Evolutionary conservation across 2,329 filamentous ascomycete species (phyloP).

Genomic region (Alternaria angustiovoidea): DNA sequence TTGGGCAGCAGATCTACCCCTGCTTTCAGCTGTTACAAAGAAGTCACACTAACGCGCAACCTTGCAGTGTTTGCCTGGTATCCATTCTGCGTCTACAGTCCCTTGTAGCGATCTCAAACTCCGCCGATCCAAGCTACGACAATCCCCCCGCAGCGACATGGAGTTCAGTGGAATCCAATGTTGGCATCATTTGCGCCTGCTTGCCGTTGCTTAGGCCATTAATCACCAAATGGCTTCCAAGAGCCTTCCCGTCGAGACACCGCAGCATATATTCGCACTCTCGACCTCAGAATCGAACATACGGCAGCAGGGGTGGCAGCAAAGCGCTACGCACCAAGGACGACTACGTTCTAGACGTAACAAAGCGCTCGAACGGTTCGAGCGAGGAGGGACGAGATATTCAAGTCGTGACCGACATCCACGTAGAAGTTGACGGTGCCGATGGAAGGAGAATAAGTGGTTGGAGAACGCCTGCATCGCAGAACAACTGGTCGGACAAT

Average conservation of each 20-base stretch:
- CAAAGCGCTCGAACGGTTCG: conserved; percentile 8
- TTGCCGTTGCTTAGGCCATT: conserved; percentile 41
- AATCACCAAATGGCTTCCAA: conserved; percentile 33
- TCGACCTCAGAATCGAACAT: conserved; percentile 17
- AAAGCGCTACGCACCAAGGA: conserved; percentile 11
- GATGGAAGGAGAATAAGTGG: conserved; percentile 11
- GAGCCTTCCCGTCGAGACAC: conserved; percentile 29
- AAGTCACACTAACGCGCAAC: conserved; percentile 7
- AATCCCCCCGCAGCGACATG: conserved; percentile 44
- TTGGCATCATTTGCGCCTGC: conserved; percentile 48
- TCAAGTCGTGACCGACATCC: conserved; percentile 36
- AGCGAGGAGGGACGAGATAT: conserved; percentile 25
- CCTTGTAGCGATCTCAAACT: conserved; percentile 44
- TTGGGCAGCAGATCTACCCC: not conserved
- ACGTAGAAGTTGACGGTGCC: conserved; percentile 27
- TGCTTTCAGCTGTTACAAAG: not conserved
- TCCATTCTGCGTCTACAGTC: conserved; percentile 47
- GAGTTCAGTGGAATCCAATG: conserved; percentile 41
- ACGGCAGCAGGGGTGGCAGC: conserved; percentile 18
- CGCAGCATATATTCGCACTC: conserved; percentile 16
- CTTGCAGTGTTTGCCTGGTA: conserved; percentile 43
- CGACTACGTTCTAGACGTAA: conserved; percentile 14
- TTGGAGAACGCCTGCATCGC: conserved; percentile 15
- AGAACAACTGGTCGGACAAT: conserved; percentile 8
- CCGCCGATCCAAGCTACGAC: conserved; percentile 40